Base-by-base conservation (phyloP, 2,329 filamentous ascomycete species). In the Nemania serpens region DNA sequence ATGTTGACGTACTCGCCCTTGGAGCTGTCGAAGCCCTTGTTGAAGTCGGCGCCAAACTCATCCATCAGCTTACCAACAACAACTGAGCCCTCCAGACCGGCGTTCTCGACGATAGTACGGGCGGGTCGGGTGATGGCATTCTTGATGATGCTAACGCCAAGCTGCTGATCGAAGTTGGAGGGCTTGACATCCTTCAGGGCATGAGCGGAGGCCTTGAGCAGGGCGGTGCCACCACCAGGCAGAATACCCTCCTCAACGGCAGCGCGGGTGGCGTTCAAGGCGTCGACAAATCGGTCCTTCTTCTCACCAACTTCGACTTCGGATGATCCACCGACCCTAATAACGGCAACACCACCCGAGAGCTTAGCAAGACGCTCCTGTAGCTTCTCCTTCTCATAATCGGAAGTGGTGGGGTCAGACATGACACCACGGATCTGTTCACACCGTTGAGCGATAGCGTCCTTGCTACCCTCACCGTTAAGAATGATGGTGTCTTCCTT, bases 341-440 rank as follows among this genome's bases (percentile, higher is more conserved):
- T 98, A 80, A 99, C 95, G 72, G 95, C 95, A 72, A 99, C 95
- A 86, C 95, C 95, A 68, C 95, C 95, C 69, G 95, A 98, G 70
- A 99, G 91, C 89, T 99, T 99, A 71, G 95, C 95, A 64, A 99
- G 91, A 82, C 95, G 95, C 85, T 99, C 95, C 84, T 98, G 95
- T 68, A 99, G 91, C 88, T 99, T 99, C 90, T 99, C 95, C 88
- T 97, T 98, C 88, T 99, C 95, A 82, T 99, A 99, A 75, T 99
- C 95, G 50, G 93, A 97, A 67, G 95, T 99, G 71, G 86, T 89
- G 68, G 94, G 90, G 82, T 99, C 95, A 65, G 84, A 85, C 84
- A 97, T 97, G 80, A 98, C 93, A 70, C 94, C 93, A 71, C 95
- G 93, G 80, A 99, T 99, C 85, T 99, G 95, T 83, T 99, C 95